Conservation (phyloP, 768 basidiomycete genomes). For the Candolleomyces aberdarensis region DNA sequence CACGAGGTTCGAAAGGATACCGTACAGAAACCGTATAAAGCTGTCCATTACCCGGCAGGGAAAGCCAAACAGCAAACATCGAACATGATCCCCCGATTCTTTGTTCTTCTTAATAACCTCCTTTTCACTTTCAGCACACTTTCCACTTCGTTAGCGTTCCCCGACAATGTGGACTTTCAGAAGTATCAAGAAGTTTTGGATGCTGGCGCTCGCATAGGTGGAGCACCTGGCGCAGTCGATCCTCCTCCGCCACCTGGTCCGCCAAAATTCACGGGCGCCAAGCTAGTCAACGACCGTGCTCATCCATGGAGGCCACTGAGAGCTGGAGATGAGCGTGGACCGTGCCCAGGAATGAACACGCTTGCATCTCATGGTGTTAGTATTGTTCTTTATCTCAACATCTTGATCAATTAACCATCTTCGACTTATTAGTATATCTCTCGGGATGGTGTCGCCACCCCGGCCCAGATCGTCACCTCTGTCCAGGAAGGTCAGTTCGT, state of each 20-base stretch:
- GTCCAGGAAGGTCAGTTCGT: constrained; percentile 13
- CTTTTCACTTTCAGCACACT: no score
- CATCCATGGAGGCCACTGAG: constrained; percentile 14
- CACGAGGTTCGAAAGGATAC: no score
- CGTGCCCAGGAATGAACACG: constrained; percentile 17
- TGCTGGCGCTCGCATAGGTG: no score
- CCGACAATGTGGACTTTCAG: no score
- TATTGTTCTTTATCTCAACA: neutral
- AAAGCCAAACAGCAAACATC: no score
- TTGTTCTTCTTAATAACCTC: no score
- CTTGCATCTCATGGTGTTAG: constrained; percentile 16
- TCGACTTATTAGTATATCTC: constrained; percentile 10
- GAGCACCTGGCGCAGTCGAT: neutral
- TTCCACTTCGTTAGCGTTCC: no score
- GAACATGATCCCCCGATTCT: no score
- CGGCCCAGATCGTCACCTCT: constrained; percentile 11
- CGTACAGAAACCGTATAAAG: no score
- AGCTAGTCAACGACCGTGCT: constrained; percentile 15
- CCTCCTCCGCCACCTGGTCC: constrained; percentile 7
- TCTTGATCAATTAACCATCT: no score
- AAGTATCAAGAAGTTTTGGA: no score
- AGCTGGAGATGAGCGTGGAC: constrained; percentile 13
- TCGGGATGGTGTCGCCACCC: constrained; percentile 12
- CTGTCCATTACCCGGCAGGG: no score
- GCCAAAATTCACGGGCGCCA: constrained; percentile 10